These are phyloP conservation scores for Apiospora arundinis DNA, from an alignment of 2,329 filamentous ascomycete species.

Conservation along the genomic window DNA sequence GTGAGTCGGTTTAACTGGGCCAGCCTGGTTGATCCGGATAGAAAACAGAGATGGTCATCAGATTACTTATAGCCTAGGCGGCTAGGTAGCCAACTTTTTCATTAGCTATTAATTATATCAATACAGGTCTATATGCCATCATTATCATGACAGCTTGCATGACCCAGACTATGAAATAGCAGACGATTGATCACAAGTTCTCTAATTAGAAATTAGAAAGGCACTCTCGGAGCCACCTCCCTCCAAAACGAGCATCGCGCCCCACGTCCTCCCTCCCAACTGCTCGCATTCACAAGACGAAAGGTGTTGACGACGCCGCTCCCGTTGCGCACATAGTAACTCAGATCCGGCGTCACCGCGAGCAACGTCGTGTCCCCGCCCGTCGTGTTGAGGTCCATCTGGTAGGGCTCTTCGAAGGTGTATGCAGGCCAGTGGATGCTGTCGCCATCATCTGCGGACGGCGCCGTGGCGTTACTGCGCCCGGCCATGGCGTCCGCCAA, in stretches of 20 bases:
- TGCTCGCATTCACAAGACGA: conserved; percentile 29
- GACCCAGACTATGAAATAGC: no score
- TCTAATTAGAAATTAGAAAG: conserved; percentile 23
- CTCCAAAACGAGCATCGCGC: conserved; percentile 37
- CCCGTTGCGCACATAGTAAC: conserved; percentile 34
- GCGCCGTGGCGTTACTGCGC: conserved; percentile 39
- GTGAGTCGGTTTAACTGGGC: no score
- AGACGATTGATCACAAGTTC: no score
- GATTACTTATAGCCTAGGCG: no score
- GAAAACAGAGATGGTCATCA: no score
- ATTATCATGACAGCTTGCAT: no score
- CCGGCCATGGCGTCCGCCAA: conserved; percentile 37
- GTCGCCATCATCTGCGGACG: conserved; percentile 33
- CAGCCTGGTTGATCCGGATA: no score
- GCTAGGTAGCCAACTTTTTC: no score
- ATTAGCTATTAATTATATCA: no score
- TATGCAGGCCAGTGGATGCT: conserved; percentile 42
- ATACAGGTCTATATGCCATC: no score
- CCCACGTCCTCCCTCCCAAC: conserved; percentile 38
- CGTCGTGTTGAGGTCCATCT: conserved; percentile 52
- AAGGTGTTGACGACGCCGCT: conserved; percentile 37
- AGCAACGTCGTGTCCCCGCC: conserved; percentile 39
- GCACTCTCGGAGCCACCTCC: conserved; percentile 32
- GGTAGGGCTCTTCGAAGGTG: conserved; percentile 39
- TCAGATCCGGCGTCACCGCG: conserved; percentile 34